Percentiles rank a stretch among this genome's conserved stretches.
phyloP scores from a whole-genome alignment of 1,284 basidiomycete genomes.

The Heliocybe sulcata region DNA sequence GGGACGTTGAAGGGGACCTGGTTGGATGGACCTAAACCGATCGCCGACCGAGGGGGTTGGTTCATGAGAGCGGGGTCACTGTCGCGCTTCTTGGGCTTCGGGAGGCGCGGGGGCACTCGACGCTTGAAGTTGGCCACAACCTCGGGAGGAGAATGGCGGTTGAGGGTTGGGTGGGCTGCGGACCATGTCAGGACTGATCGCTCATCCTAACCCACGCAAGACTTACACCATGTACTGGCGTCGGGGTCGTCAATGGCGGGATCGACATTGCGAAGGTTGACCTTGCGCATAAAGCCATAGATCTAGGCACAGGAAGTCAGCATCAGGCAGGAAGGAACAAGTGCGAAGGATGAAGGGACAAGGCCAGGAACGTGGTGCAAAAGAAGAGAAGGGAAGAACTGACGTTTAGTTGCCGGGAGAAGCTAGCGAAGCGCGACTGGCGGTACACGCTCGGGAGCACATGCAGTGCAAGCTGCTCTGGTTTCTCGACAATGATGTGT shows the following conservation, averaged over 20 bases:
- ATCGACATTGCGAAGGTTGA: conserved; percentile 87
- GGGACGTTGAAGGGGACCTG: conserved; percentile 53
- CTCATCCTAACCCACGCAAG: conserved; percentile 8
- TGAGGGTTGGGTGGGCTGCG: conserved; percentile 80
- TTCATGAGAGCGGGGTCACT: conserved; percentile 51
- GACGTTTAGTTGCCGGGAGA: conserved; percentile 90
- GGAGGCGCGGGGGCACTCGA: conserved; percentile 84
- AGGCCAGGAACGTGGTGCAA: conserved; percentile 7
- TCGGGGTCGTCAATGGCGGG: conserved; percentile 88
- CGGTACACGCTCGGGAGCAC: conserved; percentile 86
- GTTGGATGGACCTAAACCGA: conserved; percentile 43
- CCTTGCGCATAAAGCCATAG: conserved; percentile 93
- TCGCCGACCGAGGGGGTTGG: conserved; percentile 66
- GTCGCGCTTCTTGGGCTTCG: conserved; percentile 74
- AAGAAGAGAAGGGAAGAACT: conserved; percentile 30
- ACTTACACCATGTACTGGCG: conserved; percentile 90
- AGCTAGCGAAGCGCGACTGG: conserved; percentile 89
- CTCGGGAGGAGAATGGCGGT: conserved; percentile 79
- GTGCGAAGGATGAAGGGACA: conserved; percentile 6
- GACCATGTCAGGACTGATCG: conserved; percentile 9
- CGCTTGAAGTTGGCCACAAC: conserved; percentile 89
- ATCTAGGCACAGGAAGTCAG: conserved; percentile 46
- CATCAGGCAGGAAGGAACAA: conserved; percentile 12
- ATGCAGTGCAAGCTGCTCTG: conserved; percentile 84
- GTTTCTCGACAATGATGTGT: conserved; percentile 87